phyloP scores from a whole-genome alignment of 208 protist genomes.

The Herpetomonas tarakana region DNA sequence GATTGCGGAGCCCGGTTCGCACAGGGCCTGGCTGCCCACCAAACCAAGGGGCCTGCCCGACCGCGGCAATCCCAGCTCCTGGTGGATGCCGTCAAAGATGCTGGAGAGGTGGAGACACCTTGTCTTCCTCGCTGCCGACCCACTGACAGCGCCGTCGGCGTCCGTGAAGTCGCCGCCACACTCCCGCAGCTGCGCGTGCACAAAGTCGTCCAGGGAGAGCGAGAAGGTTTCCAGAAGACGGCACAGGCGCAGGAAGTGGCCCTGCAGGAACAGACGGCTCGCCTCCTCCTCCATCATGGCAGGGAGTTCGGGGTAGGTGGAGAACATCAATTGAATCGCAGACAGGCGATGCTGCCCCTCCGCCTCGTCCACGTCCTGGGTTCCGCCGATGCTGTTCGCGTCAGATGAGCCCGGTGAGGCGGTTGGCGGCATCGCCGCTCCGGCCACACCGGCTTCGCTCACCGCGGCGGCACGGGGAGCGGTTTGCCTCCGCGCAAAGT shows the following conservation, averaged over 20 bases:
- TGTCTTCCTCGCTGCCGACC: no score
- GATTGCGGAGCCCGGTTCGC: background rate
- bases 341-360: constrained; percentile 24
- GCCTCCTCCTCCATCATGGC: constrained; percentile 19
- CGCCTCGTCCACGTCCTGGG: constrained; percentile 16
- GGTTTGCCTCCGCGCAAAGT: no score
- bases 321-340: constrained; percentile 26
- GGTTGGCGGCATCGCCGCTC: background rate
- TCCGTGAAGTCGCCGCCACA: background rate
- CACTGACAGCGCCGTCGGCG: background rate
- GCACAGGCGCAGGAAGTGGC: constrained; percentile 23
- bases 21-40: background rate
- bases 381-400: constrained; percentile 5
- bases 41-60: constrained; percentile 11
- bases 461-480: background rate
- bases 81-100: constrained; percentile 53
- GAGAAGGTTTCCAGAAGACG: constrained; percentile 33
- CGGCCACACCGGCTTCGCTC: no score
- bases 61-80: constrained; percentile 62
- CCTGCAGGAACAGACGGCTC: constrained; percentile 13
- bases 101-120: background rate
- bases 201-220: constrained; percentile 26
- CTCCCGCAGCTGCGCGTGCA: constrained; percentile 4
- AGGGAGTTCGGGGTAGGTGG: constrained; percentile 14
- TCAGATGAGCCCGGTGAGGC: background rate